Conservation (phyloP, 2,329 filamentous ascomycete species). For the Scytalidium sp. region DNA sequence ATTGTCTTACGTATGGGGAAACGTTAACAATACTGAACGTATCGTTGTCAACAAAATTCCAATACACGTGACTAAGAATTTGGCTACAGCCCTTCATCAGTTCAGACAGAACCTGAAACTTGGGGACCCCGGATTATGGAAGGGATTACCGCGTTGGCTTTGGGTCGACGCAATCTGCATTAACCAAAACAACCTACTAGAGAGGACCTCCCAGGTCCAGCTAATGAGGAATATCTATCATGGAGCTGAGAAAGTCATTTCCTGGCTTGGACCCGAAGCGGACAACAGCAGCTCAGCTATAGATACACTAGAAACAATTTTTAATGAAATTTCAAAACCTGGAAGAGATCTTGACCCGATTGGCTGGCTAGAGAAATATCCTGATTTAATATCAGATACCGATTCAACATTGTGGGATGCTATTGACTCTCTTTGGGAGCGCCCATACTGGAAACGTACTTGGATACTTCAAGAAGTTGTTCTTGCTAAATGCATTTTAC, state of each 20-base stretch:
- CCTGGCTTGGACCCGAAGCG: constrained; percentile 11
- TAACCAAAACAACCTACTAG: constrained; percentile 10
- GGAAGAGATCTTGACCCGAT: no score
- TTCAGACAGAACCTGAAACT: no score
- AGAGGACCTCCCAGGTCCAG: constrained; percentile 6
- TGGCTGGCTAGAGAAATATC: no score
- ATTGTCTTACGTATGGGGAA: constrained; percentile 11
- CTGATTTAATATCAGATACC: no score
- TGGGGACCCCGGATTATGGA: no score
- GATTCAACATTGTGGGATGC: no score
- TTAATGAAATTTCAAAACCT: constrained; percentile 3
- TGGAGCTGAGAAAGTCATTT: constrained; percentile 5
- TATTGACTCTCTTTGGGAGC: no score
- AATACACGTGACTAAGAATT: neutral
- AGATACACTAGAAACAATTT: no score
- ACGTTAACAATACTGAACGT: constrained; percentile 15
- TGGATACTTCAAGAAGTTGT: constrained; percentile 6
- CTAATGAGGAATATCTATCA: constrained; percentile 12
- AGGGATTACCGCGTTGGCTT: no score
- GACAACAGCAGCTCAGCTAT: constrained; percentile 8
- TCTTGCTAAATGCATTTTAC: no score
- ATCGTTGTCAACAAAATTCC: neutral
- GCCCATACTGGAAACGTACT: constrained; percentile 5
- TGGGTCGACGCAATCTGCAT: constrained; percentile 17
- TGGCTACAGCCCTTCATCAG: neutral